phyloP scores from a whole-genome alignment of 805 yeast species.

The Sungouiozyma intestinalis region DNA sequence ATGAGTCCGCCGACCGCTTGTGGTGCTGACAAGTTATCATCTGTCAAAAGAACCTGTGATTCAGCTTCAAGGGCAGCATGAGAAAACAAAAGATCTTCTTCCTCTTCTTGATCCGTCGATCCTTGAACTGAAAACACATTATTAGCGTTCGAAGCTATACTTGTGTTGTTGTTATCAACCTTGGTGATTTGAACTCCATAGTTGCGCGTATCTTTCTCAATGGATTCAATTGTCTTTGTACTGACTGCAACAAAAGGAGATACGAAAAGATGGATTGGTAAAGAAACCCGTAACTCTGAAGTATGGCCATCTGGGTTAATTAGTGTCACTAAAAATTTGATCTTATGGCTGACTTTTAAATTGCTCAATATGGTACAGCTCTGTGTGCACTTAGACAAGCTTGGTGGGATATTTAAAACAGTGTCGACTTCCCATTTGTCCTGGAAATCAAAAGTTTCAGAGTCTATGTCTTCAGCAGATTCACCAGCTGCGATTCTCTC shows the following conservation, averaged over 20 bases:
- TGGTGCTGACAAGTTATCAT: slow-evolving; percentile 4
- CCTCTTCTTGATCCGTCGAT: slow-evolving; percentile 15
- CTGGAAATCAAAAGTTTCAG: slow-evolving; percentile 18
- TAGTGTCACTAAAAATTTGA: slow-evolving; percentile 70
- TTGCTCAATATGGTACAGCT: slow-evolving; percentile 65
- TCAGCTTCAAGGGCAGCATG: slow-evolving; percentile 25
- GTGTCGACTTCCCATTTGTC: slow-evolving; percentile 73
- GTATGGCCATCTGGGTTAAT: slow-evolving; percentile 87
- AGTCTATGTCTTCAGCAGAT: slow-evolving; percentile 6
- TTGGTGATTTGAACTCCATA: slow-evolving; percentile 1
- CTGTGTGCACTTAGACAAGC: slow-evolving; percentile 68
- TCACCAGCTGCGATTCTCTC: slow-evolving; percentile 18
- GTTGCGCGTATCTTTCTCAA: slow-evolving; percentile 3
- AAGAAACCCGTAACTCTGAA: slow-evolving; percentile 83
- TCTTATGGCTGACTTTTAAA: slow-evolving; percentile 80
- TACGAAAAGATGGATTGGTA: slow-evolving; percentile 69
- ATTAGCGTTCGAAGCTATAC: slow-evolving; percentile 9
- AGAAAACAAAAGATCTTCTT: slow-evolving; percentile 33
- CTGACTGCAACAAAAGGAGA: slow-evolving; percentile 71
- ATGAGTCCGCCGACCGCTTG: slow-evolving; percentile 32
- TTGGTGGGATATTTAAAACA: slow-evolving; percentile 55
- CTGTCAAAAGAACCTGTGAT: slow-evolving; percentile 4
- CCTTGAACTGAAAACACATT: slow-evolving; percentile 4
- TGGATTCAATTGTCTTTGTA: slow-evolving; percentile 14
- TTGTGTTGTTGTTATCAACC: slow-evolving; percentile 1